phyloP scores from a whole-genome alignment of 2,329 filamentous ascomycete species.

The Anisogramma anomala region DNA sequence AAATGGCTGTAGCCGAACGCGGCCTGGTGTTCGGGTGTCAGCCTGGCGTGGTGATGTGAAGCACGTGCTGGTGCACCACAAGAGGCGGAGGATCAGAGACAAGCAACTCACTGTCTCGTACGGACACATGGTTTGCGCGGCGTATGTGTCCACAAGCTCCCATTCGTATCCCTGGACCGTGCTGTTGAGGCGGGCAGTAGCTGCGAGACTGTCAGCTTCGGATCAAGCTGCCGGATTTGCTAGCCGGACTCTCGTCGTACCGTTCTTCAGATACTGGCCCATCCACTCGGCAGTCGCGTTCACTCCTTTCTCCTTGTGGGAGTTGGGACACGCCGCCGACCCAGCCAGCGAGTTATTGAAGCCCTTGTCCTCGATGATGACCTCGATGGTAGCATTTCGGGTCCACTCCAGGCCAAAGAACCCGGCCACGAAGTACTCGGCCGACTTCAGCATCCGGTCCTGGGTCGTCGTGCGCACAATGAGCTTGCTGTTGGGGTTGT shows the following conservation, averaged over 20 bases:
- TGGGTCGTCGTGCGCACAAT: constrained; percentile 65
- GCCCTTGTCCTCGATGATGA: constrained; percentile 51
- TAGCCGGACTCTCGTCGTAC: constrained; percentile 21
- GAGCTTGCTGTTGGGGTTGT: constrained; percentile 61
- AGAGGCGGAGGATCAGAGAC: not conserved
- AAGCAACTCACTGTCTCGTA: constrained; percentile 51
- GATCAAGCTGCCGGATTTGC: not conserved
- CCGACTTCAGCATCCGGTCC: constrained; percentile 64
- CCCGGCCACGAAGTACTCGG: constrained; percentile 67
- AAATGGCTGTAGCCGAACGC: constrained; percentile 64
- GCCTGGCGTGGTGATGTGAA: not conserved
- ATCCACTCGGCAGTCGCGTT: constrained; percentile 50
- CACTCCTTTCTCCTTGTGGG: constrained; percentile 38
- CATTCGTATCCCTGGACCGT: constrained; percentile 49
- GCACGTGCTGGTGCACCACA: not conserved
- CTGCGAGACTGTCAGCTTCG: constrained; percentile 21
- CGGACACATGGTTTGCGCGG: constrained; percentile 60
- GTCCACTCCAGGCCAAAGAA: constrained; percentile 70
- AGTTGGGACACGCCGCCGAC: constrained; percentile 54
- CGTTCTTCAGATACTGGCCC: constrained; percentile 51
- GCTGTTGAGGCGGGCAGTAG: constrained; percentile 46
- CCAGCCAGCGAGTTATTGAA: constrained; percentile 65
- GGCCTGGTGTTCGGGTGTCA: constrained; percentile 27
- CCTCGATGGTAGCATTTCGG: constrained; percentile 58
- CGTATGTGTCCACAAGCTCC: constrained; percentile 51